Evolutionary conservation across 805 yeast species (phyloP).

Genomic region (Zygotorulaspora sp.): DNA sequence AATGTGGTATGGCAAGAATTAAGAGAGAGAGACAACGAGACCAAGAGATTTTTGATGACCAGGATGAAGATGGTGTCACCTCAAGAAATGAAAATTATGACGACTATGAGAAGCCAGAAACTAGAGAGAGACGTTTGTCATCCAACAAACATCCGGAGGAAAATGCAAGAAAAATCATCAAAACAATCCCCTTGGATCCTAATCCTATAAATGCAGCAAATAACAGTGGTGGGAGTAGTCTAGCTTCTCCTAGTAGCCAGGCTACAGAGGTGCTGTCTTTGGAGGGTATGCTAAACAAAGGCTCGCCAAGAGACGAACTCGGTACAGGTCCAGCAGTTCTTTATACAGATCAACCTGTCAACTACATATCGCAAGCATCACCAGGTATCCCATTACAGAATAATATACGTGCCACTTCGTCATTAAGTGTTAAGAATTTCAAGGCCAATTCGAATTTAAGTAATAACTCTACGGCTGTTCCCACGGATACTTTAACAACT

Average conservation of each 20-base stretch:
- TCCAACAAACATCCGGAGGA: conserved; percentile 59
- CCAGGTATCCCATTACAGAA: background rate
- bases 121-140: conserved; percentile 49
- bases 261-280: conserved; percentile 19
- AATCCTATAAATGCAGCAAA: conserved; percentile 52
- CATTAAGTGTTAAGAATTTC: background rate
- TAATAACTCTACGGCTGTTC: background rate
- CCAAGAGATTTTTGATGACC: conserved; percentile 34
- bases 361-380: background rate
- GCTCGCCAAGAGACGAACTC: conserved; percentile 17
- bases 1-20: conserved; percentile 78
- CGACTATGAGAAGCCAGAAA: conserved; percentile 14
- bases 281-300: conserved; percentile 18
- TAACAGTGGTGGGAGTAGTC: conserved; percentile 18
- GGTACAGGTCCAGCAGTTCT: background rate
- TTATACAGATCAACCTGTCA: background rate
- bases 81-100: background rate
- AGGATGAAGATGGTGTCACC: conserved; percentile 33
- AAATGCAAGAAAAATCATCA: conserved; percentile 67
- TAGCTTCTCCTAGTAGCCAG: conserved; percentile 17
- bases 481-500: conserved; percentile 4
- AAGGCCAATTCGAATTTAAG: background rate
- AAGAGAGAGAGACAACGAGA: conserved; percentile 34
- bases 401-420: background rate
- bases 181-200: conserved; percentile 79